Evolutionary conservation across 345 rosid genomes (phyloP).

Genomic region (Salix viminalis): DNA sequence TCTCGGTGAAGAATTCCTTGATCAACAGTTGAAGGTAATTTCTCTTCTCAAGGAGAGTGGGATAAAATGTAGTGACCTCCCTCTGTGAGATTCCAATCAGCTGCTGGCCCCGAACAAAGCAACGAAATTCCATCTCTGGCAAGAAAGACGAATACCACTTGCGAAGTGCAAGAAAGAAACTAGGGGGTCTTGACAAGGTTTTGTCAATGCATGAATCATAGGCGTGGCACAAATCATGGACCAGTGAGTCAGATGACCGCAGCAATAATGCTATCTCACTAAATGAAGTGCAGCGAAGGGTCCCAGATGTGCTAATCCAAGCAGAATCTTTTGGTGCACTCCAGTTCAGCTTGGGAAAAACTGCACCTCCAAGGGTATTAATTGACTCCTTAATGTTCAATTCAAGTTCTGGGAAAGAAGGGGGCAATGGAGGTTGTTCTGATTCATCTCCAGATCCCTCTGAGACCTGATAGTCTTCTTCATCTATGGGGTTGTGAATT

Average conservation of each 20-base stretch:
- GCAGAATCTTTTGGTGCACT: conserved; percentile 89
- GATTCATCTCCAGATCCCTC: conserved; percentile 72
- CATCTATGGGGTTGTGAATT: conserved; percentile 57
- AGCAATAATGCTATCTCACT: conserved; percentile 60
- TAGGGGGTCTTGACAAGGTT: conserved; percentile 46
- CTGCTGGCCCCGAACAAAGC: conserved; percentile 46
- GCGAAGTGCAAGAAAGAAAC: conserved; percentile 71
- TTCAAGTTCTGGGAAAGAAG: conserved; percentile 60
- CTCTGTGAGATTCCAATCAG: conserved; percentile 73
- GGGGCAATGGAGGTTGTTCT: conserved; percentile 36
- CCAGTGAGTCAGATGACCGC: conserved; percentile 64
- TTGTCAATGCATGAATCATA: conserved; percentile 65
- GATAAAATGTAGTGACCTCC: conserved; percentile 74
- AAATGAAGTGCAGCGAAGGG: conserved; percentile 62
- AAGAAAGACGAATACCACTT: conserved; percentile 64
- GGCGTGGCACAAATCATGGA: conserved; percentile 72
- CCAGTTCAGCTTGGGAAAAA: conserved; percentile 86
- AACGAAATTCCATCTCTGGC: conserved; percentile 81
- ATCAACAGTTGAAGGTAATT: conserved; percentile 32
- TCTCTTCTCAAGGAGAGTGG: conserved; percentile 46
- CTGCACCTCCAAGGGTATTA: conserved; percentile 58
- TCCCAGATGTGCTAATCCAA: conserved; percentile 73
- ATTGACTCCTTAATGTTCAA: conserved; percentile 55
- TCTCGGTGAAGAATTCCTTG: conserved; percentile 38
- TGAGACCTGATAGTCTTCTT: conserved; percentile 50